A percentile compares a stretch with the other conserved stretches of the same genome.
These are phyloP conservation scores for Chytriomyces sp. DNA, from an alignment of 192 early-diverging fungal genomes.

Conservation along the genomic window DNA sequence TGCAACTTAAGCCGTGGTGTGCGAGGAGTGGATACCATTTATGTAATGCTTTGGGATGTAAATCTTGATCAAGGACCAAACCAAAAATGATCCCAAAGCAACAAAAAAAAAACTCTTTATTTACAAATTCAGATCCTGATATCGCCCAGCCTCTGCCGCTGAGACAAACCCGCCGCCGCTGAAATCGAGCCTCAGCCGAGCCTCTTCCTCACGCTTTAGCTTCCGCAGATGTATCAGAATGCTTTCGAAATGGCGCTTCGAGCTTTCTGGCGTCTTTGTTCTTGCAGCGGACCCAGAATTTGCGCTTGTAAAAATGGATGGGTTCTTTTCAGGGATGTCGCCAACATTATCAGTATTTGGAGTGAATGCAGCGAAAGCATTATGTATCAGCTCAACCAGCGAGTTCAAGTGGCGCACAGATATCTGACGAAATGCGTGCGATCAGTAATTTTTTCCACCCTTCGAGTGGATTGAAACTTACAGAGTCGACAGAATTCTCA, in stretches of 20 bases:
- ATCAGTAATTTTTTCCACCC: constrained; percentile 6
- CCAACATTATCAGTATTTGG: too few relatives aligned
- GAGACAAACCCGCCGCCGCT: not conserved
- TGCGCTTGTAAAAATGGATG: not conserved
- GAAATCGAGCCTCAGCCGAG: not conserved
- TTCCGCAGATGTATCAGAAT: constrained; percentile 13
- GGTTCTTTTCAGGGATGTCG: too few relatives aligned
- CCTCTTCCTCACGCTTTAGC: constrained; percentile 6
- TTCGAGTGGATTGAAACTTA: constrained; percentile 47
- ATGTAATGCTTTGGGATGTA: too few relatives aligned
- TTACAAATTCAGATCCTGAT: constrained; percentile 5
- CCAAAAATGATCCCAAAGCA: too few relatives aligned
- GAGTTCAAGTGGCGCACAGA: constrained; percentile 91
- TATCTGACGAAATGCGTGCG: constrained; percentile 55
- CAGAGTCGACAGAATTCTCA: constrained; percentile 84
- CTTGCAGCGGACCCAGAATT: not conserved
- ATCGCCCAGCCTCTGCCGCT: not conserved
- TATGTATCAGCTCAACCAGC: constrained; percentile 91
- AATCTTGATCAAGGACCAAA: too few relatives aligned
- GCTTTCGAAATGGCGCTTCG: constrained; percentile 12
- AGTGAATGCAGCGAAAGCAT: constrained; percentile 49
- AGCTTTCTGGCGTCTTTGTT: not conserved
- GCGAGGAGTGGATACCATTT: too few relatives aligned
- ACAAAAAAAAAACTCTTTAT: too few relatives aligned
- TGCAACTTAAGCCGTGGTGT: too few relatives aligned